phyloP scores from a whole-genome alignment of 148 eudicot genomes.

The Drosera capensis region DNA sequence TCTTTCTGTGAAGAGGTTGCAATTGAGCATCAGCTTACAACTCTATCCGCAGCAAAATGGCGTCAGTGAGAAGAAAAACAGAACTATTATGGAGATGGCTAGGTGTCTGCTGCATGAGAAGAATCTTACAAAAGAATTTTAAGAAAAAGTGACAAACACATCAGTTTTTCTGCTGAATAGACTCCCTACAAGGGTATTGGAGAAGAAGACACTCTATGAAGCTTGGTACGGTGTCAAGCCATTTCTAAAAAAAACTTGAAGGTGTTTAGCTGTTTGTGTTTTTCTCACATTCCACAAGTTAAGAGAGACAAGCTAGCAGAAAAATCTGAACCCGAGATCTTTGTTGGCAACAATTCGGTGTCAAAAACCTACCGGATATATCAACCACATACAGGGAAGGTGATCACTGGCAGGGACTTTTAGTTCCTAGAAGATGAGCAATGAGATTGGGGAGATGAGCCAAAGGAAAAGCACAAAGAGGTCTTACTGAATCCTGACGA shows the following conservation, averaged over 20 bases:
- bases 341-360: constrained; percentile 1
- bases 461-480: not conserved
- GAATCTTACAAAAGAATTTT: constrained; percentile 6
- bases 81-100: constrained; percentile 6
- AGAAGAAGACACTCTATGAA: constrained; percentile 7
- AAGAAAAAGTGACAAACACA: constrained; percentile 8
- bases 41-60: constrained; percentile 6
- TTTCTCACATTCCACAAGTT: not conserved
- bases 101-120: not conserved
- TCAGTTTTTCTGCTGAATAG: constrained; percentile 6
- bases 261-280: constrained; percentile 3
- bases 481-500: not conserved
- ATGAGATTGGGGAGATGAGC: constrained; percentile 6
- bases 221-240: constrained; percentile 6
- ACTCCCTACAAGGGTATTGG: not conserved
- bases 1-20: constrained; percentile 1
- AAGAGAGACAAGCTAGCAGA: constrained; percentile 9
- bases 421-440: constrained; percentile 9
- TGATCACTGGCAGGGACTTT: constrained; percentile 5
- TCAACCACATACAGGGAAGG: not conserved
- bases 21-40: constrained; percentile 6
- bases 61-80: constrained; percentile 6
- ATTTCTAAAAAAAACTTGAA: not conserved
- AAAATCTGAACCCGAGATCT: constrained; percentile 1
- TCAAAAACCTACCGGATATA: constrained; percentile 10